Base-by-base conservation (phyloP, 2,329 filamentous ascomycete genomes). In the Phaeosphaeriaceae sp. region DNA sequence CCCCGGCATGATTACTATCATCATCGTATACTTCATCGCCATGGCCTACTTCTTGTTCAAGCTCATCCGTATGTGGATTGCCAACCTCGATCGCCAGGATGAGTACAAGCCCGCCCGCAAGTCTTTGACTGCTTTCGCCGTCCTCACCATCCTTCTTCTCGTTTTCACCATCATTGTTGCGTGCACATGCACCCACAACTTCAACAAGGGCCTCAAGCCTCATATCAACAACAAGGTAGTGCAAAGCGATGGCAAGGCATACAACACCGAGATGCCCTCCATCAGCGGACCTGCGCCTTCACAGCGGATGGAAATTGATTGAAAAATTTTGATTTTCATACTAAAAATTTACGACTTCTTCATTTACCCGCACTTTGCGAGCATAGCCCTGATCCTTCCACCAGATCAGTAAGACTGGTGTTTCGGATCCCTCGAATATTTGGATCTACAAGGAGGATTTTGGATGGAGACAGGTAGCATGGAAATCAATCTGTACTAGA, bases 21-120 rank as follows among this genome's bases (percentile, higher is more conserved):
- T 97, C 64, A 66, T 92, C 43, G 82, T 97, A 48, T 97, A 96
- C 76, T 87, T 96, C 58, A 91, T 88, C 55, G 93, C 87, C 32
- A 83, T 97, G 58, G 90, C 87, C 48, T 99, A 97, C 79, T 99
- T 99, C 80, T 83, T 96, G 70, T 99, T 97, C 84, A 99, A 99
- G 81, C 85, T 99, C 46, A 88, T 94, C 51, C 90, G 94, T 71
- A 99, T 99, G 85, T 99, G 96, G 75, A 85, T 83, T 9, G 72
- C 72, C 35, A 83, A 85, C 61, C 72, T 70, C 42, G 46, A 71
- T 1, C 74, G 75, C 30, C 64, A 70, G 36, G 48, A 64, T 2
- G 80, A 85, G 58, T 99, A 97, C 77, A 71, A 81, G 42, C 87
- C 93, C 4, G 93, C 94, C 30, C 85, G 88, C 54, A 89, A 88